Evolutionary conservation across 2,329 filamentous ascomycete genomes (phyloP).

Genomic region (Penicillium sp.): DNA sequence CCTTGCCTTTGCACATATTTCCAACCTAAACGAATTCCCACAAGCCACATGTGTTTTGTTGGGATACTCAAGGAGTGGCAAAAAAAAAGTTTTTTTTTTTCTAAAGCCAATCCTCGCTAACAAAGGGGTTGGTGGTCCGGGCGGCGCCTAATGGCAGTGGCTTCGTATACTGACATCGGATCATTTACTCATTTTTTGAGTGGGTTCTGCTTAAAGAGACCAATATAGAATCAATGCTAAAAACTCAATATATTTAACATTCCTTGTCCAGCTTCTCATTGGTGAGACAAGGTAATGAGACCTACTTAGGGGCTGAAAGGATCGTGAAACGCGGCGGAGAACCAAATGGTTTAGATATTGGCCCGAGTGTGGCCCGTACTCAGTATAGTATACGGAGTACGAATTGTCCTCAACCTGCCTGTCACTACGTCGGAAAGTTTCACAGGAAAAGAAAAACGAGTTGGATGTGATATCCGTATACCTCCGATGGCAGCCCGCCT

Average conservation of each 20-base stretch:
- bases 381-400: too few relatives aligned
- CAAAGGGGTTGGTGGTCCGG: conserved; percentile 15
- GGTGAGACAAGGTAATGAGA: conserved; percentile 21
- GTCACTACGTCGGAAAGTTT: conserved; percentile 1
- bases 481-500: not conserved
- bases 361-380: not conserved
- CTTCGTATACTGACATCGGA: not conserved
- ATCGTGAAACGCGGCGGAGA: conserved; percentile 20
- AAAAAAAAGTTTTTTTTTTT: not conserved
- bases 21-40: not conserved
- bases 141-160: conserved; percentile 6
- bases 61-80: conserved; percentile 13
- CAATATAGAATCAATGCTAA: not conserved
- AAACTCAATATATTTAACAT: not conserved
- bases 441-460: not conserved
- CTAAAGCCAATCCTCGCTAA: conserved; percentile 21
- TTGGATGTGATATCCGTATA: not conserved
- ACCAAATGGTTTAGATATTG: conserved; percentile 5
- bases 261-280: not conserved
- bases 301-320: conserved; percentile 5
- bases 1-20: not conserved
- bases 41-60: conserved; percentile 10
- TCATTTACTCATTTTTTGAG: not conserved
- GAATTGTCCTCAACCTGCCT: not conserved
- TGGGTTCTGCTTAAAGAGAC: not conserved